Percentiles rank a stretch among this genome's conserved stretches.
These are phyloP conservation scores for Neoboletus subvelutipes DNA, from an alignment of 768 basidiomycete genomes.

Conservation along the genomic window DNA sequence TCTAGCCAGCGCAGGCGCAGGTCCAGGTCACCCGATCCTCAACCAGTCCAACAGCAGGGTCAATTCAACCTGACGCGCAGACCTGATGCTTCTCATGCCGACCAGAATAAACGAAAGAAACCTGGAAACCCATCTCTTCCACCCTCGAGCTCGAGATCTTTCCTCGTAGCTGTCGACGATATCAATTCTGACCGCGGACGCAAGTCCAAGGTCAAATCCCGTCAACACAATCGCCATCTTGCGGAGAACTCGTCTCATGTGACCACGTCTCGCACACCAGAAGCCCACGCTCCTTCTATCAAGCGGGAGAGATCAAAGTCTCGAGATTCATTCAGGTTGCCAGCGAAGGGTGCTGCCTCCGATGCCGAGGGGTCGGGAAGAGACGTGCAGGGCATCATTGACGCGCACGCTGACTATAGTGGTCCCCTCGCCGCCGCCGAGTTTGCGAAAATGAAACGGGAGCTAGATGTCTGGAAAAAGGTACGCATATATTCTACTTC, in stretches of 20 bases:
- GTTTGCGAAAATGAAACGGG: slow-evolving; percentile 53
- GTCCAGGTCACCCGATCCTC: slow-evolving; percentile 37
- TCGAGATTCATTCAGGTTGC: slow-evolving; percentile 28
- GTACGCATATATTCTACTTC: slow-evolving; percentile 18
- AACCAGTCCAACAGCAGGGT: slow-evolving; percentile 17
- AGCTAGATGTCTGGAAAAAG: slow-evolving; percentile 56
- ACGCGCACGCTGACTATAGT: slow-evolving; percentile 19
- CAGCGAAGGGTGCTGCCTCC: slow-evolving; percentile 25
- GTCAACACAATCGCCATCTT: slow-evolving; percentile 25
- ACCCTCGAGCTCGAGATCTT: slow-evolving; percentile 22
- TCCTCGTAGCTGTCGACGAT: slow-evolving; percentile 31
- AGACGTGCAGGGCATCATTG: slow-evolving; percentile 18
- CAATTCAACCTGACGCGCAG: slow-evolving; percentile 12
- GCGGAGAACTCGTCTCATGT: slow-evolving; percentile 19
- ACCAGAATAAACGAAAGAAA: slow-evolving; percentile 34
- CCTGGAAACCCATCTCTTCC: slow-evolving; percentile 12
- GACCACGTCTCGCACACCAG: slow-evolving; percentile 11
- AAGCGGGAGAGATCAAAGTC: slow-evolving; percentile 39
- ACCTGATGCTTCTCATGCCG: slow-evolving; percentile 22
- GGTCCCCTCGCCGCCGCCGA: slow-evolving; percentile 47
- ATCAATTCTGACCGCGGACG: slow-evolving; percentile 31
- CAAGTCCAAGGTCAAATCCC: slow-evolving; percentile 30
- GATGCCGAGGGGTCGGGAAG: slow-evolving; percentile 31
- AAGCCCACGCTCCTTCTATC: neutral
- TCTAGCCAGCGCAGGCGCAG: slow-evolving; percentile 30